These are phyloP conservation scores for Biscogniauxia sp. DNA, from an alignment of 2,329 filamentous ascomycete species.

Conservation along the genomic window DNA sequence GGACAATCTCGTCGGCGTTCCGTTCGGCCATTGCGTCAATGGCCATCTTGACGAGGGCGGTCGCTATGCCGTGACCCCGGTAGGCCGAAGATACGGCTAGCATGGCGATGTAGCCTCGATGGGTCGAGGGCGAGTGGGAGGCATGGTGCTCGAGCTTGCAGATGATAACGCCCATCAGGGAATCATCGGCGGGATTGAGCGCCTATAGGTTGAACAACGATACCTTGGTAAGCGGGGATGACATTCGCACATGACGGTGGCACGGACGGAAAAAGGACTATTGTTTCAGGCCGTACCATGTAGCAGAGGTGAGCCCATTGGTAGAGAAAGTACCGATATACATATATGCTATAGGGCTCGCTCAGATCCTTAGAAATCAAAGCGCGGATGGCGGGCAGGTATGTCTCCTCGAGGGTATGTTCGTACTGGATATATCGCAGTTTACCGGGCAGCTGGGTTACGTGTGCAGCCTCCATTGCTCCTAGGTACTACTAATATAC, in stretches of 20 bases:
- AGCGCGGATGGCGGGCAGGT: conserved; percentile 83
- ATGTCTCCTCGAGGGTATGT: conserved; percentile 57
- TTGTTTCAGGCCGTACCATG: conserved; percentile 59
- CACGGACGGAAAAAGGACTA: conserved; percentile 1
- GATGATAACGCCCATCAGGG: conserved; percentile 85
- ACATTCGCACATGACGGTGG: neutral
- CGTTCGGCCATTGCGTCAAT: conserved; percentile 86
- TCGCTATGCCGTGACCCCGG: conserved; percentile 83
- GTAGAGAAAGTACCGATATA: conserved; percentile 96
- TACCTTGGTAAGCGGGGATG: conserved; percentile 11
- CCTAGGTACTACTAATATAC: too few species aligned
- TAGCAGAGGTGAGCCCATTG: conserved; percentile 98
- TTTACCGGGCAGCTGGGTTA: conserved; percentile 40
- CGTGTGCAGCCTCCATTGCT: conserved; percentile 36
- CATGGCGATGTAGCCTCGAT: conserved; percentile 97
- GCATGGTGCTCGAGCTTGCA: conserved; percentile 92
- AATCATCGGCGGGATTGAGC: conserved; percentile 55
- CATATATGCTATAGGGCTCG: conserved; percentile 98
- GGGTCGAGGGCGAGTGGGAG: conserved; percentile 68
- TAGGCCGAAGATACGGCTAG: conserved; percentile 81
- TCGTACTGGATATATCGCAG: conserved; percentile 62
- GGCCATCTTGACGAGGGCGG: conserved; percentile 80
- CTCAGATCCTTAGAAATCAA: conserved; percentile 95
- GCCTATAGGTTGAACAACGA: conserved; percentile 41
- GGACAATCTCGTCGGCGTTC: conserved; percentile 87